Conservation (phyloP, 176 grass and related monocot species). For the Zea luxurians region DNA sequence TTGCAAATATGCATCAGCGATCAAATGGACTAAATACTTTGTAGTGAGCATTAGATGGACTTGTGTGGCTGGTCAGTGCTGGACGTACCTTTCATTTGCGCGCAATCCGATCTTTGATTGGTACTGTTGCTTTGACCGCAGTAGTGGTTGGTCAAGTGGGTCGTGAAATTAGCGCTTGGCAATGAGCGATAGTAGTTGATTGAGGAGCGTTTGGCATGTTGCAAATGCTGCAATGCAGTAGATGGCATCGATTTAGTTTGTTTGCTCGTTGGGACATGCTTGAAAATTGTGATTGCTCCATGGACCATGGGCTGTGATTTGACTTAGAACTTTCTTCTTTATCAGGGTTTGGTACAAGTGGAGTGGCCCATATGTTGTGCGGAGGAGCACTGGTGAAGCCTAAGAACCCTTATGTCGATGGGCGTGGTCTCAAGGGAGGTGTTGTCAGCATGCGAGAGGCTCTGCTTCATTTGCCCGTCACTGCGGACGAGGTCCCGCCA, state of each 20-base stretch:
- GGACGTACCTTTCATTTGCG: not conserved
- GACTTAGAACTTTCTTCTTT: not conserved
- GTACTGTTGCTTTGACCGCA: not conserved
- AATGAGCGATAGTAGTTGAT: not conserved
- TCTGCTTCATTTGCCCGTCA: conserved; percentile 81
- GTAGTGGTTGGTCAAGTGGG: not conserved
- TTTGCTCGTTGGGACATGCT: not conserved
- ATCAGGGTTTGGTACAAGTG: not conserved
- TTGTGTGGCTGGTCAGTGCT: not conserved
- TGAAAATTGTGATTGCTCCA: not conserved
- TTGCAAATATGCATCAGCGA: not conserved
- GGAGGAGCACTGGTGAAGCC: conserved; percentile 20
- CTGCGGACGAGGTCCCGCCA: conserved; percentile 75
- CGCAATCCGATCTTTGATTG: not conserved
- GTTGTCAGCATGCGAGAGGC: conserved; percentile 63
- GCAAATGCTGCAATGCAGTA: not conserved
- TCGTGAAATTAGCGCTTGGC: not conserved
- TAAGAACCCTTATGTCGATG: conserved; percentile 50
- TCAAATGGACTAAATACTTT: not conserved
- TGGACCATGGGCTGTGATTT: not conserved
- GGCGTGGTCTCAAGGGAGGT: conserved; percentile 66
- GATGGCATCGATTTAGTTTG: not conserved
- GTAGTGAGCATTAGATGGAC: not conserved
- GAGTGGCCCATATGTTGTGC: not conserved
- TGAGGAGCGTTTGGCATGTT: not conserved